Evolutionary conservation across 2,329 filamentous ascomycete species (phyloP).

Genomic region (Arthroderma uncinatum): DNA sequence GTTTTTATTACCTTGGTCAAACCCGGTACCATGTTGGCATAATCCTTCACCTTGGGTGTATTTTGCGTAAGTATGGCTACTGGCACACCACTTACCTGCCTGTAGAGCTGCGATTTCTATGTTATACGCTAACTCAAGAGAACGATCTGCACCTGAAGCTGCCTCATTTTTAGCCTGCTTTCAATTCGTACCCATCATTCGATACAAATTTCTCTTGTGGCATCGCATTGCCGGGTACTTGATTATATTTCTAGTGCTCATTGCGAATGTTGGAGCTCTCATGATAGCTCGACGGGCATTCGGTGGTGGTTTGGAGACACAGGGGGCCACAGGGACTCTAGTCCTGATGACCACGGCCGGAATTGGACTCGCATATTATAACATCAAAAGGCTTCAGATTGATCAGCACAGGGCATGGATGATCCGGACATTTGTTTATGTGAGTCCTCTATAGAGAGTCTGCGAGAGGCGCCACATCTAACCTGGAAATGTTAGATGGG

Average conservation of each 20-base stretch:
- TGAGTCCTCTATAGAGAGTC: slow-evolving; percentile 7
- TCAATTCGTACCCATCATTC: slow-evolving; percentile 36
- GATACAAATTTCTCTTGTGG: slow-evolving; percentile 40
- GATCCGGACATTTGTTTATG: slow-evolving; percentile 44
- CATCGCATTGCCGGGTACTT: slow-evolving; percentile 53
- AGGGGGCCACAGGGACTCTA: slow-evolving; percentile 27
- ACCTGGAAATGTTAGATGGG: slow-evolving; percentile 5
- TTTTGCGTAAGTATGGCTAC: slow-evolving; percentile 18
- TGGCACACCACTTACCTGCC: background rate
- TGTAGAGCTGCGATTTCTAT: background rate
- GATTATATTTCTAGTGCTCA: slow-evolving; percentile 39
- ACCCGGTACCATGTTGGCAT: slow-evolving; percentile 32
- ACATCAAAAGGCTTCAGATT: slow-evolving; percentile 51
- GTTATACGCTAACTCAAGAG: background rate
- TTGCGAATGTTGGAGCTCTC: slow-evolving; percentile 40
- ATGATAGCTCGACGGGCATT: slow-evolving; percentile 44
- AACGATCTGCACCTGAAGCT: slow-evolving; percentile 15
- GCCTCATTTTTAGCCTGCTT: slow-evolving; percentile 30
- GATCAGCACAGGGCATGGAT: slow-evolving; percentile 56
- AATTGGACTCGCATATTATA: slow-evolving; percentile 41
- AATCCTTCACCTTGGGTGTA: slow-evolving; percentile 32
- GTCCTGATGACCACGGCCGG: slow-evolving; percentile 7
- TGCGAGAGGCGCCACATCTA: background rate
- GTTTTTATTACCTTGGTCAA: slow-evolving; percentile 31
- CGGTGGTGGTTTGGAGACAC: slow-evolving; percentile 44